Conservation (phyloP, 768 basidiomycete genomes). For the Calocybe indica region DNA sequence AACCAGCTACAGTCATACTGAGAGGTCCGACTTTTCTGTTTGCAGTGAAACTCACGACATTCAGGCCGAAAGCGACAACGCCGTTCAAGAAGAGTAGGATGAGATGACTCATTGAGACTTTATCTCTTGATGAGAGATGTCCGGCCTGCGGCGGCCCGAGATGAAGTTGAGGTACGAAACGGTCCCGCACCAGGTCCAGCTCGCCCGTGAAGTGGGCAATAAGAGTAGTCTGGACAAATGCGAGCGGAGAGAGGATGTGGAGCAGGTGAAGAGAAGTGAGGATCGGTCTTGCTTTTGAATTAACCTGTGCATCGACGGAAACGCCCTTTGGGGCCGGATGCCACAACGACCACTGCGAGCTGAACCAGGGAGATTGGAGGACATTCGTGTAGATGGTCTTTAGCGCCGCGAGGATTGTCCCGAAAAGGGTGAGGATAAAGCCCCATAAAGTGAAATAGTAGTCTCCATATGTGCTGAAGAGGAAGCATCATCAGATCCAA, state of each 20-base stretch:
- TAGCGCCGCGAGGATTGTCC: constrained; percentile 86
- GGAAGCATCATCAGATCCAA: neutral
- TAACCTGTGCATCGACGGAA: neutral
- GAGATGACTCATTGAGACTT: constrained; percentile 26
- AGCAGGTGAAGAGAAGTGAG: constrained; percentile 75
- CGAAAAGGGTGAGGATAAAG: constrained; percentile 81
- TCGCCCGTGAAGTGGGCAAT: constrained; percentile 82
- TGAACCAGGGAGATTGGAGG: constrained; percentile 38
- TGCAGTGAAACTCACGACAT: constrained; percentile 93
- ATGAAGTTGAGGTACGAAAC: neutral
- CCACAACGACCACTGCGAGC: neutral
- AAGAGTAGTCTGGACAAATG: constrained; percentile 79
- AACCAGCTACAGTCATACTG: constrained; percentile 88
- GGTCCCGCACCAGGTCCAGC: constrained; percentile 52
- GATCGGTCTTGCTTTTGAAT: constrained; percentile 13
- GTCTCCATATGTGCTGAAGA: constrained; percentile 81
- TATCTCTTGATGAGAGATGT: constrained; percentile 32
- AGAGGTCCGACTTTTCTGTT: constrained; percentile 87
- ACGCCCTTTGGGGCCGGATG: neutral
- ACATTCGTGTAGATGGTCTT: constrained; percentile 92
- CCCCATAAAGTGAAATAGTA: constrained; percentile 88
- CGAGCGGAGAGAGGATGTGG: constrained; percentile 86
- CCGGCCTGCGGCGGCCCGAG: constrained; percentile 1
- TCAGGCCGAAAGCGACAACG: constrained; percentile 83
- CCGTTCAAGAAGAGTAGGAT: constrained; percentile 72